These are phyloP conservation scores for Termitomyces bulborhizus DNA, from an alignment of 768 basidiomycete genomes.

Conservation along the genomic window DNA sequence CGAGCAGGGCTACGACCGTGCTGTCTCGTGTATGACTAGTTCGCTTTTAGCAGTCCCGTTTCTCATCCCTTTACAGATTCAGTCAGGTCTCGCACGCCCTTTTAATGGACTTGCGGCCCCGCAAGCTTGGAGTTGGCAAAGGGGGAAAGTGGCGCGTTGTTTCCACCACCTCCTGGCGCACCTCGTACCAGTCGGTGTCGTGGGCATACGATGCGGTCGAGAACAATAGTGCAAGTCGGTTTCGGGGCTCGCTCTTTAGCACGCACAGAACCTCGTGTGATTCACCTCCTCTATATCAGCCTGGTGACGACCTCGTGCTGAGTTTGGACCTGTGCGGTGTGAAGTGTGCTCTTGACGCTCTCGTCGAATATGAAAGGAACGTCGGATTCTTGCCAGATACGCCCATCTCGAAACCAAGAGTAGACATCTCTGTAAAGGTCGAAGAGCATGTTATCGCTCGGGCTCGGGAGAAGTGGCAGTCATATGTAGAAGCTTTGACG, in stretches of 20 bases:
- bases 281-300: constrained; percentile 7
- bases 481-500: constrained; percentile 35
- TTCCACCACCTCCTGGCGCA: constrained; percentile 33
- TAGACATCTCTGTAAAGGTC: constrained; percentile 18
- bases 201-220: constrained; percentile 29
- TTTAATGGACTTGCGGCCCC: constrained; percentile 21
- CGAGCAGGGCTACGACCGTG: constrained; percentile 18
- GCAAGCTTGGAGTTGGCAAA: constrained; percentile 15
- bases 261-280: constrained; percentile 5
- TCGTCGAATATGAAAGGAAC: constrained; percentile 33
- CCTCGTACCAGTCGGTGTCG: constrained; percentile 29
- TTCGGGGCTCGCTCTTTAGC: constrained; percentile 28
- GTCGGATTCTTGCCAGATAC: constrained; percentile 32
- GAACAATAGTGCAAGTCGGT: constrained; percentile 22
- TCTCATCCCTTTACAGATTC: constrained; percentile 7
- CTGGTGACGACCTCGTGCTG: constrained; percentile 19
- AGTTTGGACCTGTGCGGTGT: constrained; percentile 37
- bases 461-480: constrained; percentile 35
- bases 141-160: constrained; percentile 37
- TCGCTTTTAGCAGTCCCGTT: constrained; percentile 1
- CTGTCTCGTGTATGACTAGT: constrained; percentile 20
- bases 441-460: constrained; percentile 27
- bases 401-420: not conserved
- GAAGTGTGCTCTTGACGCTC: constrained; percentile 27
- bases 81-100: constrained; percentile 5